phyloP scores from a whole-genome alignment of 1,139 yeast genomes.

The Arxiozyma telluris region DNA sequence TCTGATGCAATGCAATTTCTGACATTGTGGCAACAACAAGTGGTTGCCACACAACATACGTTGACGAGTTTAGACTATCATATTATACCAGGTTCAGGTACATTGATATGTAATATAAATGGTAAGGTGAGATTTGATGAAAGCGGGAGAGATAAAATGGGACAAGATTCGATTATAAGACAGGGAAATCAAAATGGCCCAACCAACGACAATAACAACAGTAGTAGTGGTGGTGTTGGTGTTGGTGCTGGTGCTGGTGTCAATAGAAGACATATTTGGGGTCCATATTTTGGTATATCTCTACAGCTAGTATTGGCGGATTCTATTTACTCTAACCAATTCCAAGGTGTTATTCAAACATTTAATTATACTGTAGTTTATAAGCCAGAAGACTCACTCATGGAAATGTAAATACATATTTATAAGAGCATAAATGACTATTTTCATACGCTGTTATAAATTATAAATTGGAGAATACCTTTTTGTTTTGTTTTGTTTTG shows the following conservation, averaged over 20 bases:
- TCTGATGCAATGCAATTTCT: conserved; percentile 53
- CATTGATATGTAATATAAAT: conserved; percentile 45
- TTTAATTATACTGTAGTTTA: conserved; percentile 59
- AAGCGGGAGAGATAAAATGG: conserved; percentile 54
- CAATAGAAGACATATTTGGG: conserved; percentile 40
- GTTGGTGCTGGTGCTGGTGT: too few relatives aligned
- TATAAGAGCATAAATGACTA: too few relatives aligned
- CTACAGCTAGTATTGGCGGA: conserved; percentile 54
- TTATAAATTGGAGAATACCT: too few relatives aligned
- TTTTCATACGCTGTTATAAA: too few relatives aligned
- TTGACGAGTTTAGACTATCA: conserved; percentile 58
- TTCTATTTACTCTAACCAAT: conserved; percentile 36
- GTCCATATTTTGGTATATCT: conserved; percentile 62
- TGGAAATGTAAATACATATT: conserved; percentile 20
- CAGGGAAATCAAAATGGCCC: conserved; percentile 8
- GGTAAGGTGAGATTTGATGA: conserved; percentile 70
- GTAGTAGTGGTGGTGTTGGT: background rate
- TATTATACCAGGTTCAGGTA: conserved; percentile 59
- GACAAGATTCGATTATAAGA: conserved; percentile 45
- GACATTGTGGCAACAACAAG: conserved; percentile 48
- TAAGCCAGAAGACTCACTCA: conserved; percentile 49
- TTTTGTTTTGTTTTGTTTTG: too few relatives aligned
- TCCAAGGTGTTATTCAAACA: conserved; percentile 42
- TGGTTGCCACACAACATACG: conserved; percentile 56
- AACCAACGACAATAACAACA: conserved; percentile 11